Base-by-base conservation (phyloP, 176 grass and related monocot species). In the Guadua angustifolia region DNA sequence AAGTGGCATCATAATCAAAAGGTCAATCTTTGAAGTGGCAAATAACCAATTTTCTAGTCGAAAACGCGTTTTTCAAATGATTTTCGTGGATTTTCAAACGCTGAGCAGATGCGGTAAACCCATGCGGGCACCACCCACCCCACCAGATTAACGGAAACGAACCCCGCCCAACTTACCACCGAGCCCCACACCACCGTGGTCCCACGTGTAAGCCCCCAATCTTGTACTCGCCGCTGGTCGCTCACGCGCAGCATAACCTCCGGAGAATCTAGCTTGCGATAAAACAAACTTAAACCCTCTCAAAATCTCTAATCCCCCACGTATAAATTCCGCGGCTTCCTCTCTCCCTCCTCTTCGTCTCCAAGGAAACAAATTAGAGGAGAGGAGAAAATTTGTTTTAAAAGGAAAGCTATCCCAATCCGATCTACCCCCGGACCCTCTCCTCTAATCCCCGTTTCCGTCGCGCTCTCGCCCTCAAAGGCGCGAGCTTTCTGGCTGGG, bases 351-450 rank as follows among this genome's bases (percentile, higher is more conserved):
- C 50, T 16, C 82, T 88, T 79, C 35, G 17, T 47, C 87, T 25
- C 29, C 69, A 89, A 80, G 75, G 13, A 73, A 78, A 42, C 51
- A 80, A 52, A 24, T 47, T 6, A 7, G 35, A 36, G 43, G 35
- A 36, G 43, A 16, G 5, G 55, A 4, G 14, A 36, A 43, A 77
- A 77, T 15, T 70, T 21, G 51, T 47, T 68, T 43, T 9, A 22
- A 82, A 70, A 72, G 74, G 80, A 77, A 79, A 51, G 57, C 62
- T 32, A 84, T 79, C 76, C 22, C 57, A 64, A 69, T 43, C 66
- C 14, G 14, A 63, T 71, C 65, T 42, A 43, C 29, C 29, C 29
- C 29, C 29, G 29, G 29, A 29, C 1, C 29, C 29, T 29, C 29
- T 29, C 29, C 29, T 29, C 29, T 0, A 29, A 29, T 29, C 29